Evolutionary conservation across 2,329 filamentous ascomycete genomes (phyloP).

Genomic region (Cercospora zeae-maydis): DNA sequence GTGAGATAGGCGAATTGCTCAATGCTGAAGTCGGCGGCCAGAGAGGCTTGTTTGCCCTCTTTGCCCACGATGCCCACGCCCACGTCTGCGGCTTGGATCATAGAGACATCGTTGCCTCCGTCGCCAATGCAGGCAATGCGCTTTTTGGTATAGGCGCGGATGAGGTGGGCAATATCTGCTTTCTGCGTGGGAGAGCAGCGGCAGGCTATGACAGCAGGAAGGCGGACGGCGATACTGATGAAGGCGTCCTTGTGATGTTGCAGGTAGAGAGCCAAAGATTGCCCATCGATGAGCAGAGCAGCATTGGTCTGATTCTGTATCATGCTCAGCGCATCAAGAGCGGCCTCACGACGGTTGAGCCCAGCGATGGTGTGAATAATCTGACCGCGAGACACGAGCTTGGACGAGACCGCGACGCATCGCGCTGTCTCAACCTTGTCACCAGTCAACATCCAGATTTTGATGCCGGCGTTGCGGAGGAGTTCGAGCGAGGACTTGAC

Average conservation of each 20-base stretch:
- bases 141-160: constrained; percentile 88
- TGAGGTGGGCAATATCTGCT: constrained; percentile 85
- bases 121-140: constrained; percentile 97
- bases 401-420: constrained; percentile 92
- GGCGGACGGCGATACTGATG: constrained; percentile 77
- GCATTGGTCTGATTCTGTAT: constrained; percentile 80
- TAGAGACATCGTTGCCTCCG: constrained; percentile 95
- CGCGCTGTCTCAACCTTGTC: constrained; percentile 98
- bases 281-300: constrained; percentile 90
- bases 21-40: constrained; percentile 95
- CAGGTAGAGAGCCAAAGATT: constrained; percentile 80
- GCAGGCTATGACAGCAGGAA: constrained; percentile 92
- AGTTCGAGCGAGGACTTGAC: constrained; percentile 95
- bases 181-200: constrained; percentile 97
- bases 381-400: constrained; percentile 87
- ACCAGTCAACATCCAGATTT: constrained; percentile 99
- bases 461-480: constrained; percentile 92
- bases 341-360: constrained; percentile 74
- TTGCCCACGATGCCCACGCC: constrained; percentile 98
- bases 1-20: constrained; percentile 92
- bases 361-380: constrained; percentile 85
- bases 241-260: constrained; percentile 80
- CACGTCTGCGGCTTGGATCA: constrained; percentile 98
- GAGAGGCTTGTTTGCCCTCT: constrained; percentile 88
- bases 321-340: constrained; percentile 84